These are phyloP conservation scores for Ophiostoma quercus DNA, from an alignment of 2,329 filamentous ascomycete genomes.

Conservation along the genomic window DNA sequence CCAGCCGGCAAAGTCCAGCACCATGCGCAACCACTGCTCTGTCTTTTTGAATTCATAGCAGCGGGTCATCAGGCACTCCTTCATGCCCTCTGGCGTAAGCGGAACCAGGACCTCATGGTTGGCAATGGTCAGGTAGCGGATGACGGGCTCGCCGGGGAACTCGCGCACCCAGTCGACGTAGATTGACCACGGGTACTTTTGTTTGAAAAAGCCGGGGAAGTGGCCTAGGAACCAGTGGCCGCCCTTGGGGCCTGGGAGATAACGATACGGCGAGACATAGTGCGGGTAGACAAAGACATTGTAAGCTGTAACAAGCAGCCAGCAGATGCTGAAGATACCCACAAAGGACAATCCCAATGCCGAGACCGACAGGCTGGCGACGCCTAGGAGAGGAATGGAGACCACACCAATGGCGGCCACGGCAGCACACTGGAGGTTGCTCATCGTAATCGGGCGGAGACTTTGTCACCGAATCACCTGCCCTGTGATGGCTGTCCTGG, in stretches of 20 bases:
- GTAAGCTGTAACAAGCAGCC: constrained; percentile 31
- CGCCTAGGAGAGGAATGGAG: background rate
- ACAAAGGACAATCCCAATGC: background rate
- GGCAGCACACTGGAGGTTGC: constrained; percentile 14
- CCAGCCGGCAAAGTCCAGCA: constrained; percentile 28
- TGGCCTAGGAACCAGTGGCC: constrained; percentile 26
- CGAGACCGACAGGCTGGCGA: background rate
- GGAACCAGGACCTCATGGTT: constrained; percentile 39
- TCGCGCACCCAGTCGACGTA: constrained; percentile 24
- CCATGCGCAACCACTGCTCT: constrained; percentile 32
- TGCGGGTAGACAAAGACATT: constrained; percentile 40
- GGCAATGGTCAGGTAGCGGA: constrained; percentile 37
- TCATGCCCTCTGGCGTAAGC: constrained; percentile 36
- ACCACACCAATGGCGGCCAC: background rate
- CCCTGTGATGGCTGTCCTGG: too few species aligned
- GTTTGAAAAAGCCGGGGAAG: constrained; percentile 19
- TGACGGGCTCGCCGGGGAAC: constrained; percentile 33
- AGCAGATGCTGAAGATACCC: background rate
- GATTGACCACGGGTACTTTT: constrained; percentile 21
- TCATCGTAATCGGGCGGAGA: background rate
- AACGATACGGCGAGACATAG: constrained; percentile 41
- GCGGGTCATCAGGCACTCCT: constrained; percentile 37
- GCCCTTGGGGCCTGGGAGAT: constrained; percentile 41
- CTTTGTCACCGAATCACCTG: background rate
- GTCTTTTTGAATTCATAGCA: constrained; percentile 35